Conservation (phyloP, 805 yeast species). For the Cyberlindnera euphorbiae region DNA sequence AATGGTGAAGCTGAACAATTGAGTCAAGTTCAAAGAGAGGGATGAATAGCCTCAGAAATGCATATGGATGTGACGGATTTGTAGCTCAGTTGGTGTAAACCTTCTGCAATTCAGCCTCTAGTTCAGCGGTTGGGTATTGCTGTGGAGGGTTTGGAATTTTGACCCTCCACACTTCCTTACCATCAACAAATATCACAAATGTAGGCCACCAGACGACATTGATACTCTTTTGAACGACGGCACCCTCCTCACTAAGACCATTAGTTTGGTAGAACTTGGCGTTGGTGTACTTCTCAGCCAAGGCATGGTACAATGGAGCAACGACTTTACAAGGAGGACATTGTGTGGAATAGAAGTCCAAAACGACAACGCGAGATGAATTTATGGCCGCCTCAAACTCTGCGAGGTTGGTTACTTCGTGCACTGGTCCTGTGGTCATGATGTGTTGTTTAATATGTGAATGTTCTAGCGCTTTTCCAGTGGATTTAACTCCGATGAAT, state of each 20-base stretch:
- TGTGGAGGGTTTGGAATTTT: constrained; percentile 27
- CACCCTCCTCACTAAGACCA: constrained; percentile 19
- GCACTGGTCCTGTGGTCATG: constrained; percentile 8
- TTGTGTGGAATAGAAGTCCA: constrained; percentile 24
- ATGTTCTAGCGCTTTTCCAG: no score
- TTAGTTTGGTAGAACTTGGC: constrained; percentile 23
- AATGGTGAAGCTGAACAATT: no score
- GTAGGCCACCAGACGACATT: constrained; percentile 29
- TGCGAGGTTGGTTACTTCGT: constrained; percentile 12
- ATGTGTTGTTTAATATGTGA: constrained; percentile 1
- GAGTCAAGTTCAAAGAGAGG: no score
- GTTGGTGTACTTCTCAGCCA: constrained; percentile 18
- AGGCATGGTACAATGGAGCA: constrained; percentile 19
- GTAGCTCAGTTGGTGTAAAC: no score
- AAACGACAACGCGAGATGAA: constrained; percentile 13
- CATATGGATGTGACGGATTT: no score
- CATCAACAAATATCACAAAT: constrained; percentile 20
- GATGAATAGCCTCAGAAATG: no score
- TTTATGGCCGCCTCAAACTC: constrained; percentile 12
- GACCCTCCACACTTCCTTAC: constrained; percentile 23
- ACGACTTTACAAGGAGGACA: constrained; percentile 26
- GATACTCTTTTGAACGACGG: constrained; percentile 18
- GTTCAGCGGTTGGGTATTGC: constrained; percentile 19
- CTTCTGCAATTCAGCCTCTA: constrained; percentile 19
- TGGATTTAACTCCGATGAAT: no score